Base-by-base conservation (phyloP, 768 basidiomycete genomes). In the Pleurotus tuoliensis region DNA sequence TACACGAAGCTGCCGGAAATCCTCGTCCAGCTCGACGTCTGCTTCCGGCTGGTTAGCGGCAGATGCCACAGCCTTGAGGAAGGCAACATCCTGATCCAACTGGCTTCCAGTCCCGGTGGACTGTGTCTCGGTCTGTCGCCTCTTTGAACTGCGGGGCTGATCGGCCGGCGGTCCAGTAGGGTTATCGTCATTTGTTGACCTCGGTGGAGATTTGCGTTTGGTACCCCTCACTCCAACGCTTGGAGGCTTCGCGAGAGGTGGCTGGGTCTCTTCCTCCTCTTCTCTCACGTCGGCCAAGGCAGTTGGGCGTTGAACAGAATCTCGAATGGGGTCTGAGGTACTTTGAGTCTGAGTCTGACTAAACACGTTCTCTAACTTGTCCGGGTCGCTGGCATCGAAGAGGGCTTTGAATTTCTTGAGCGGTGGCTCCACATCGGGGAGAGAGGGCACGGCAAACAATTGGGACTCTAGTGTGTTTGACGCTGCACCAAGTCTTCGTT, bases 1-100 rank as follows among this genome's bases (percentile, higher is more conserved):
- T 45, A 92, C 87, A 62, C 81, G 83, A 56, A 92, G 72, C 44
- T 86, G 82, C 65, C 90, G 90, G 64, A 92, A 92, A 56, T 92
- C 90, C 15, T 86, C 78, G 69, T 92, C 90, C 58, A 89, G 89
- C 3, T 75, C 74, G 63, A 89, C 86, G 64, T 88, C 88, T 2
- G 70, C 60, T 63, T 79, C 85, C 73, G 86, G 88, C 1, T 83
- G 86, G 16, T 78, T 76, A 63, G 88, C 90, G 18, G 74, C 86
- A 1, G 87, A 87, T 7, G 89, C 87, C 24, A 92, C 73, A 0
- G 90, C 90, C 58, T 83, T 86, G 25, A 91, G 71, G 65, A 91
- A 90, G 0, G 76, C 80, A 1, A 71, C 73, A 61, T 91, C 89
- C n/a, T 73, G 82, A 64, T 92, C 90, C 0, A 80, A 82, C 62